Evolutionary conservation across 495 filamentous ascomycete species (phyloP), one percentile per base, ranked within the genome.

Genomic region (Opeltia flavorubescens): DNA sequence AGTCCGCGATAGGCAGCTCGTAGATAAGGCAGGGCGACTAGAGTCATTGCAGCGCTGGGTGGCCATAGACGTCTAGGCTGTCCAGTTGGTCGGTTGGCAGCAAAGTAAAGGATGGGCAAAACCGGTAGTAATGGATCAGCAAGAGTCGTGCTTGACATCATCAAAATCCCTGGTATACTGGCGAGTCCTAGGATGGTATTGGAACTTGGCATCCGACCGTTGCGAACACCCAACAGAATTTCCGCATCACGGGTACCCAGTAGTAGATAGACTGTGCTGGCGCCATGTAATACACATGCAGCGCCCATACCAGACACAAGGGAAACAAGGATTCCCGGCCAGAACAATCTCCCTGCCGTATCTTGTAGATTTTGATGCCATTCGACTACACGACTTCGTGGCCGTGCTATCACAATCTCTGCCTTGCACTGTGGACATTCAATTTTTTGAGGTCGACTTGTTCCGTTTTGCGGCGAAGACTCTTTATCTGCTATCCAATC

Each of bases 401-500:
- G 85, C 34, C 86, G 77, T 13, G 77, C 74, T 40, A 96, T 65
- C 9, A 70, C 62, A 50, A 96, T 91, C 49, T 81, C 76, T 1
- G 76, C 72, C 58, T 91, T 89, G 73, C 91, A 98, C 52, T 89
- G 81, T 5, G 89, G 87, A 59, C 91, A 98, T 43, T 71, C 61
- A 54, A 95, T 76, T 47, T 77, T 81, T 47, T 68, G 69, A 3
- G 56, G 50, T 24, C 66, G 65, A 33, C 66, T 71, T 43, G 66
- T 62, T 40, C 68, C 72, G 60, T 66, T 73, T 49, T 70, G 64
- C 38, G 60, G 68, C 23, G 73, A 72, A 27, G 68, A 70, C 60
- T 98, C 86, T 35, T 84, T 67, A 51, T 93, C 85, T 17, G 84
- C 81, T 6, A 96, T 77, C 86, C 87, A 98, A 58, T 84, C 80